phyloP scores from a whole-genome alignment of 2,329 filamentous ascomycete genomes.

The Pezicula neosporulosa region DNA sequence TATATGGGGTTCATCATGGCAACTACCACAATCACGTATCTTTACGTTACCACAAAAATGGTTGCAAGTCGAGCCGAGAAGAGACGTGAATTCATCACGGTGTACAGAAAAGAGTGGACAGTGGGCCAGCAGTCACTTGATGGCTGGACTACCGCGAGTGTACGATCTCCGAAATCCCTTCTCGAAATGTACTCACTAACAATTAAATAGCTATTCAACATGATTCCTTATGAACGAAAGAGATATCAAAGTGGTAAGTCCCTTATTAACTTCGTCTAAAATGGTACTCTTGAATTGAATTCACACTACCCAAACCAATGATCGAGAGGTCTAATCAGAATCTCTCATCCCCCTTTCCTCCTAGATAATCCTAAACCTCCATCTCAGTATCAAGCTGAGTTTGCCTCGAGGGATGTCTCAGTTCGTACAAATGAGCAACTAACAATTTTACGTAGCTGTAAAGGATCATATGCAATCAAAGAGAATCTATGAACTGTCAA shows the following conservation, averaged over 20 bases:
- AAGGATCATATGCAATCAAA: slow-evolving; percentile 33
- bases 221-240: slow-evolving; percentile 46
- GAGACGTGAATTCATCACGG: slow-evolving; percentile 30
- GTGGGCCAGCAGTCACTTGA: slow-evolving; percentile 34
- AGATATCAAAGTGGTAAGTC: slow-evolving; percentile 38
- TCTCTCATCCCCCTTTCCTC: too few relatives aligned
- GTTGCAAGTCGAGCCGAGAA: slow-evolving; percentile 27
- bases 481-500: slow-evolving; percentile 29
- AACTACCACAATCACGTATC: slow-evolving; percentile 44
- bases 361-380: too few relatives aligned
- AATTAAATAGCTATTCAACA: slow-evolving; percentile 45
- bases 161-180: slow-evolving; percentile 10
- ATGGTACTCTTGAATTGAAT: slow-evolving; percentile 21
- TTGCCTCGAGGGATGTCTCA: too few relatives aligned
- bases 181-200: slow-evolving; percentile 1
- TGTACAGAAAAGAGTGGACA: slow-evolving; percentile 30
- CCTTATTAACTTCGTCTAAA: slow-evolving; percentile 4
- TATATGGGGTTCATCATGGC: slow-evolving; percentile 52
- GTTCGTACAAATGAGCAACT: too few relatives aligned
- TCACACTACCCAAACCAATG: too few relatives aligned
- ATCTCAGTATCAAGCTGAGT: too few relatives aligned
- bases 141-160: slow-evolving; percentile 35
- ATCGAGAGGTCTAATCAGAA: too few relatives aligned
- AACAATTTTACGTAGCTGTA: slow-evolving; percentile 27
- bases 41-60: slow-evolving; percentile 43